Evolutionary conservation across 768 basidiomycete species (phyloP), one percentile per base, ranked within the genome.

Genomic region (Hirschioporus abietinus): DNA sequence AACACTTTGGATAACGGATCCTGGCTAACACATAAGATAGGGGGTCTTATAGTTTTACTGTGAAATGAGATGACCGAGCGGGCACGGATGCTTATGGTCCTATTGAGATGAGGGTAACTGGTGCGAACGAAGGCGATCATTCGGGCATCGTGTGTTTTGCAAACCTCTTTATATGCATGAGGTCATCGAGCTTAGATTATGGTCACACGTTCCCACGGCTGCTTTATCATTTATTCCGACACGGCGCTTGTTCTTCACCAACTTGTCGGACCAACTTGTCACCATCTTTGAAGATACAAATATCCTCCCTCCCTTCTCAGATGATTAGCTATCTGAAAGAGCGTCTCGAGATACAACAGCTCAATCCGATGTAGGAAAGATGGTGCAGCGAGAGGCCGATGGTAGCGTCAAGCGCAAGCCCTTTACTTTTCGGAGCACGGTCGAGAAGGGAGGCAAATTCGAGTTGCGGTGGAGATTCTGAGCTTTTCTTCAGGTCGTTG

Each of bases 331-430:
- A 2, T 30, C 30, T 8, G 8, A 3, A 30, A 30, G 4, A 3
- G 8, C 8, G 30, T 8, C 8, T 8, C 30, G 8, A 30, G 30
- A 30, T 8, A 30, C 30, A 30, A 8, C 30, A 30, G 30, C 30
- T 30, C 30, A 30, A 30, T 30, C 30, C 30, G 30, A 30, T 30
- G 2, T 3, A 30, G 30, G 4, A 30, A 3, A 8, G 30, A 30
- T n/a, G n/a, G n/a, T n/a, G n/a, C n/a, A n/a, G n/a, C n/a, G n/a
- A n/a, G 80, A 82, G 64, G 67, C 78, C 0, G 88, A 91, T 68
- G 92, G 92, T 5, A 81, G 86, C 0, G 93, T 89, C 81, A 85
- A 86, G 70, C 78, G 88, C 35, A 77, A 80, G 58, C 73, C 77
- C 17, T 83, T 86, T 10, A 71, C 79, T 0, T 91, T 90, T 78